These are phyloP conservation scores for Penicillium coprophilum DNA, from an alignment of 495 filamentous ascomycete genomes.

Conservation along the genomic window DNA sequence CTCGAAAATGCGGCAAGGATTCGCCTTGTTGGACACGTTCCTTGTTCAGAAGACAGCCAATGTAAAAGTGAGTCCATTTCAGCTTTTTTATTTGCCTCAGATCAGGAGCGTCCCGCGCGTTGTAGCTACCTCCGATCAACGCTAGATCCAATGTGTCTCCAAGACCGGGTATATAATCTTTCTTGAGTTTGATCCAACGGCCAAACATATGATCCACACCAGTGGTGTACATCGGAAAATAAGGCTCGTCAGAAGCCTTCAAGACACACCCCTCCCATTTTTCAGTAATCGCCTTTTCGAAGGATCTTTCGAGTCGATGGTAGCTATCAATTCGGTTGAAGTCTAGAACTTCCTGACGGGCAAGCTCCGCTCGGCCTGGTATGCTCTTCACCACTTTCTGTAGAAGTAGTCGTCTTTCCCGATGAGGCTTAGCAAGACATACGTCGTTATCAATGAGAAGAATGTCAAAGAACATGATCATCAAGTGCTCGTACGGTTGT, in stretches of 20 bases:
- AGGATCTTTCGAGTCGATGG: slow-evolving; percentile 55
- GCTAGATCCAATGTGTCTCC: slow-evolving; percentile 83
- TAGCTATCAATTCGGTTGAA: slow-evolving; percentile 50
- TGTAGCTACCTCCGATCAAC: slow-evolving; percentile 69
- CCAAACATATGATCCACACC: slow-evolving; percentile 35
- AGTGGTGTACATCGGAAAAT: slow-evolving; percentile 57
- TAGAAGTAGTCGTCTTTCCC: slow-evolving; percentile 58
- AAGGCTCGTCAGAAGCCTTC: slow-evolving; percentile 75
- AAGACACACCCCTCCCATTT: slow-evolving; percentile 75
- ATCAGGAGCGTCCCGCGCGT: slow-evolving; percentile 53
- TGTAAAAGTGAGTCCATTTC: slow-evolving; percentile 74
- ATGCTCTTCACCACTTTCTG: slow-evolving; percentile 55
- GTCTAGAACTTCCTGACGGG: slow-evolving; percentile 61
- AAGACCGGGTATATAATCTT: slow-evolving; percentile 78
- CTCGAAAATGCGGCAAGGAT: slow-evolving; percentile 58
- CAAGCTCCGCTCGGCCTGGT: slow-evolving; percentile 58
- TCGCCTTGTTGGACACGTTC: slow-evolving; percentile 53
- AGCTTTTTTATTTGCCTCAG: slow-evolving; percentile 47
- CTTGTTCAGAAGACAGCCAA: slow-evolving; percentile 76
- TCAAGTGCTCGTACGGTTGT: slow-evolving; percentile 71
- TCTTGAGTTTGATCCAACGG: slow-evolving; percentile 82
- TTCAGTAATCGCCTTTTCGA: slow-evolving; percentile 62
- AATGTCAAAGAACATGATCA: slow-evolving; percentile 81
- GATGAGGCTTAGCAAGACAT: slow-evolving; percentile 59
- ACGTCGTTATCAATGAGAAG: slow-evolving; percentile 69